Conservation (phyloP, 2,329 filamentous ascomycete species). For the Drechslerella stenobrocha region DNA sequence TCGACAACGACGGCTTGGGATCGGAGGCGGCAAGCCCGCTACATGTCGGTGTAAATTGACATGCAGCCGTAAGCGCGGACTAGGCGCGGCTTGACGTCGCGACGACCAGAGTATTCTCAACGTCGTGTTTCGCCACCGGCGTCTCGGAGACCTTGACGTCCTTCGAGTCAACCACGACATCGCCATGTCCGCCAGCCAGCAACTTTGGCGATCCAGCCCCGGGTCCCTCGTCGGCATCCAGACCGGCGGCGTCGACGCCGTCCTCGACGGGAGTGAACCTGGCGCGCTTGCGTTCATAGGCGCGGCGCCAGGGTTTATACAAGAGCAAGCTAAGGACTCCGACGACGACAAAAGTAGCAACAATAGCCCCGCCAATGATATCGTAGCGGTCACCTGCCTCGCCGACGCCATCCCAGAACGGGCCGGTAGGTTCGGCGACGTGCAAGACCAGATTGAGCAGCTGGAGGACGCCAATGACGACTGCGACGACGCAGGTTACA, state of each 20-base stretch:
- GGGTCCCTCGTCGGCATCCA: background rate
- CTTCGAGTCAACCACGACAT: constrained; percentile 18
- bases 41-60: no score
- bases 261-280: constrained; percentile 1
- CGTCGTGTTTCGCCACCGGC: background rate
- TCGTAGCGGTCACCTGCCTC: constrained; percentile 79
- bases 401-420: constrained; percentile 89
- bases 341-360: constrained; percentile 77
- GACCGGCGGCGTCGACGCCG: background rate
- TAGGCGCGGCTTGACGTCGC: constrained; percentile 38
- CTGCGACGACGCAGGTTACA: constrained; percentile 79
- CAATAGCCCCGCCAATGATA: constrained; percentile 82
- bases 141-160: background rate
- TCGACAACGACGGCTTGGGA: no score
- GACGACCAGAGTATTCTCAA: constrained; percentile 7
- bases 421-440: constrained; percentile 66
- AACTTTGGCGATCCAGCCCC: constrained; percentile 8
- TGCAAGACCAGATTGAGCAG: constrained; percentile 76
- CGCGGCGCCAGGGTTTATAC: constrained; percentile 77
- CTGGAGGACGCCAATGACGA: constrained; percentile 84
- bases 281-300: constrained; percentile 58
- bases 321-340: constrained; percentile 72
- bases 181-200: background rate
- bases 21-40: no score
- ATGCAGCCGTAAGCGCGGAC: background rate